phyloP scores from a whole-genome alignment of 345 rosid species.

The Hypericum perforatum region DNA sequence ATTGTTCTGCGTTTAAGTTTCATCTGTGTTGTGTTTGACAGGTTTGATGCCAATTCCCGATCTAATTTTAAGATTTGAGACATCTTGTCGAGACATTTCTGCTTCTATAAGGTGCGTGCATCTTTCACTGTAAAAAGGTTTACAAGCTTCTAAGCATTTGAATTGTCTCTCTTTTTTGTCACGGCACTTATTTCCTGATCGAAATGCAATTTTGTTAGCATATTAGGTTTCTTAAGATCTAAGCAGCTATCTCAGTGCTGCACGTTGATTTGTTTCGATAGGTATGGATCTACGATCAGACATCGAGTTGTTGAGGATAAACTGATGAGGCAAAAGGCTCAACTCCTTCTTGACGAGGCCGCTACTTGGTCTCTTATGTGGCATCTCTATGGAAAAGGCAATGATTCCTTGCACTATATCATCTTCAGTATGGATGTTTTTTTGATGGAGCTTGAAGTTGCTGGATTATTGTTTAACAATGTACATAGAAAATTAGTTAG shows the following conservation, averaged over 20 bases:
- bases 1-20: not conserved
- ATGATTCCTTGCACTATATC: conserved; percentile 7
- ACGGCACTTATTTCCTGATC: not conserved
- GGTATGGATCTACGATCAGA: conserved; percentile 59
- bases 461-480: too few relatives aligned
- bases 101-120: conserved; percentile 75
- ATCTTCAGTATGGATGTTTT: not conserved
- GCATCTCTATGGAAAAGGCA: conserved; percentile 95
- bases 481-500: too few relatives aligned
- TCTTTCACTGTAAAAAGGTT: conserved; percentile 7
- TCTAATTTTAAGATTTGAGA: conserved; percentile 76
- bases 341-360: conserved; percentile 88
- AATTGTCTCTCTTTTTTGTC: not conserved
- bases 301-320: conserved; percentile 87
- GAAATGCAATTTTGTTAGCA: not conserved
- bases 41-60: conserved; percentile 80
- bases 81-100: conserved; percentile 65
- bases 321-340: conserved; percentile 91
- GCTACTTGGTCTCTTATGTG: conserved; percentile 98
- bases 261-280: conserved; percentile 17
- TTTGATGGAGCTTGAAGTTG: too few relatives aligned
- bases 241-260: conserved; percentile 10
- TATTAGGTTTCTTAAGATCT: conserved; percentile 1
- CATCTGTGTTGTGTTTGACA: conserved; percentile 24
- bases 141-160: conserved; percentile 6